Evolutionary conservation across 306 rosid species (phyloP).

Genomic region (Fagus crenata): DNA sequence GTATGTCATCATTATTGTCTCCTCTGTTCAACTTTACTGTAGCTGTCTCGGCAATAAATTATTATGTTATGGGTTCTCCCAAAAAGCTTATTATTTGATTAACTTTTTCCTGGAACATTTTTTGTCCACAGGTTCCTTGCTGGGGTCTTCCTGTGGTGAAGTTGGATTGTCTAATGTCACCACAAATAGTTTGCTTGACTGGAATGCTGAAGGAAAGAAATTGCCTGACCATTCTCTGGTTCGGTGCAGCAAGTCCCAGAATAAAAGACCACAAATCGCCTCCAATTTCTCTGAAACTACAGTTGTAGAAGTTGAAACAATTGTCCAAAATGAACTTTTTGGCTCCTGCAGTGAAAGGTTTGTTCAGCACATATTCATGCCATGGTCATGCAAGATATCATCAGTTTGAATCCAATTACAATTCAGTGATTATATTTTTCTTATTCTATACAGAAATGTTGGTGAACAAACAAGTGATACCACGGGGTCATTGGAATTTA

Average conservation of each 20-base stretch:
- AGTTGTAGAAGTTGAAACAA: constrained; percentile 38
- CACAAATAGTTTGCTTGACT: constrained; percentile 33
- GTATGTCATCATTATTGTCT: background rate
- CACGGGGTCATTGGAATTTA: constrained; percentile 32
- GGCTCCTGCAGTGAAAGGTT: constrained; percentile 39
- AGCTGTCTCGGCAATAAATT: background rate
- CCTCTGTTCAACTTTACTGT: constrained; percentile 4
- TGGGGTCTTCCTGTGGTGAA: constrained; percentile 47
- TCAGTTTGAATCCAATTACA: constrained; percentile 23
- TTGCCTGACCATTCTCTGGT: constrained; percentile 33
- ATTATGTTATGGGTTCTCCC: background rate
- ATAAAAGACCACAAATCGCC: constrained; percentile 39
- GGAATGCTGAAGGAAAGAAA: constrained; percentile 30
- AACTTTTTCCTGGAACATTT: constrained; percentile 18
- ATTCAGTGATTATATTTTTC: background rate
- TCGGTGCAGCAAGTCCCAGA: constrained; percentile 42
- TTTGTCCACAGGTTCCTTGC: constrained; percentile 43
- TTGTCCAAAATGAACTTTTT: constrained; percentile 27
- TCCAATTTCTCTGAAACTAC: constrained; percentile 42
- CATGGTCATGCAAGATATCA: constrained; percentile 6
- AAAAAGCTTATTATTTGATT: background rate
- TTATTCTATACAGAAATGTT: constrained; percentile 32
- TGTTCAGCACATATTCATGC: constrained; percentile 16
- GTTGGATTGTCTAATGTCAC: constrained; percentile 34
- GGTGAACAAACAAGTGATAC: constrained; percentile 26